phyloP scores from a whole-genome alignment of 208 protist genomes.

The Leishmania turanica region DNA sequence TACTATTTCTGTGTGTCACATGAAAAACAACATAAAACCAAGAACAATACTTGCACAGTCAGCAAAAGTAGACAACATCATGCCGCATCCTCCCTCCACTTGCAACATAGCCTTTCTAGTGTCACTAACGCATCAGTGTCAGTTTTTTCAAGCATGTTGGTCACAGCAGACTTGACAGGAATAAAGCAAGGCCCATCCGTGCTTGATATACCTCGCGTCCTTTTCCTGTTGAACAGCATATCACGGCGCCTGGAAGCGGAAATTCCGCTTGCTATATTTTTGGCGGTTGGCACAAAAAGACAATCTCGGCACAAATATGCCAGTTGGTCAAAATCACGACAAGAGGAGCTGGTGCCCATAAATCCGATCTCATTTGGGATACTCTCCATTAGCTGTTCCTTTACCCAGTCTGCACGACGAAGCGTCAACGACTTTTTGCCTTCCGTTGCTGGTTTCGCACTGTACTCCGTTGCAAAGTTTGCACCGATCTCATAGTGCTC shows the following conservation, averaged over 20 bases:
- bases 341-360: conserved; percentile 54
- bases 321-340: conserved; percentile 77
- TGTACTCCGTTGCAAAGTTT: not conserved
- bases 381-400: conserved; percentile 37
- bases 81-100: conserved; percentile 13
- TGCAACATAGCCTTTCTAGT: conserved; percentile 27
- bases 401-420: conserved; percentile 10
- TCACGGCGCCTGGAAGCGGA: conserved; percentile 14
- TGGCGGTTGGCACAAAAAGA: conserved; percentile 36
- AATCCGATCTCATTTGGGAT: conserved; percentile 72
- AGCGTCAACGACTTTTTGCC: conserved; percentile 27
- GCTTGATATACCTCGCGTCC: conserved; percentile 18
- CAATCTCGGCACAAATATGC: conserved; percentile 63
- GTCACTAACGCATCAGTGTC: conserved; percentile 8
- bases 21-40: not conserved
- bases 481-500: not conserved
- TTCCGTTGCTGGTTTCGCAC: not conserved
- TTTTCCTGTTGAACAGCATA: conserved; percentile 60
- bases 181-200: conserved; percentile 40
- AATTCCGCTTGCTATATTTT: conserved; percentile 12
- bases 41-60: not conserved
- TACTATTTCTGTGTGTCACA: not conserved
- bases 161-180: conserved; percentile 24
- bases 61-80: not conserved
- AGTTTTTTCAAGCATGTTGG: conserved; percentile 26